A percentile compares a stretch with the other conserved stretches of the same genome.
Evolutionary conservation across 2,329 filamentous ascomycete species (phyloP).

Genomic region (Xylaria sp.): DNA sequence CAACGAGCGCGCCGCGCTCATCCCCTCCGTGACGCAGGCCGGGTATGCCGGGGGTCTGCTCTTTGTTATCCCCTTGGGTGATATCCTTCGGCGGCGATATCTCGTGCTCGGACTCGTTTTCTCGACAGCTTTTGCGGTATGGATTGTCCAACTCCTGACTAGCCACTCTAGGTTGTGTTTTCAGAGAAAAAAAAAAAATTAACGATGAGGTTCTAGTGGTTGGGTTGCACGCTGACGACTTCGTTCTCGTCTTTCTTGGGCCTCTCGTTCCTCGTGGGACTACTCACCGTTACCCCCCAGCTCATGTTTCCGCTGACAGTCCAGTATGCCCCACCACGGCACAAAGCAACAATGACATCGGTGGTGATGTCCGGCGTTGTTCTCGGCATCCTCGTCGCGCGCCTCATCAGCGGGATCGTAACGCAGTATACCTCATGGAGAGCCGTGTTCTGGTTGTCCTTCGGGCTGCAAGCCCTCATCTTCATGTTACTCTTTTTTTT

Average conservation of each 20-base stretch:
- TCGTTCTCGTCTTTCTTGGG: conserved; percentile 69
- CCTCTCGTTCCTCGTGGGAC: conserved; percentile 74
- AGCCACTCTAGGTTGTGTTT: no score
- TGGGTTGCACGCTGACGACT: conserved; percentile 72
- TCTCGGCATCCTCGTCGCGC: conserved; percentile 76
- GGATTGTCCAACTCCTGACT: not conserved
- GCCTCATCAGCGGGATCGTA: conserved; percentile 76
- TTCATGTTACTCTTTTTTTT: conserved; percentile 69
- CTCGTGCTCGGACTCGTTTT: conserved; percentile 72
- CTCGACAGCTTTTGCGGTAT: conserved; percentile 67
- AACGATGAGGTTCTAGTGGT: conserved; percentile 52
- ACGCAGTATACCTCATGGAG: conserved; percentile 78
- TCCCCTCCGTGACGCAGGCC: conserved; percentile 79
- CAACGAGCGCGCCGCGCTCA: conserved; percentile 68
- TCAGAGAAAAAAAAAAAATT: no score
- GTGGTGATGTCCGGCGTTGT: conserved; percentile 78
- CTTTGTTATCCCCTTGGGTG: conserved; percentile 77
- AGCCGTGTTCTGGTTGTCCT: conserved; percentile 77
- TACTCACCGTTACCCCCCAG: conserved; percentile 81
- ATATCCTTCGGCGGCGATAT: conserved; percentile 68
- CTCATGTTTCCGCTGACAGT: conserved; percentile 82
- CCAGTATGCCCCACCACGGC: conserved; percentile 73
- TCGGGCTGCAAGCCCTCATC: conserved; percentile 73
- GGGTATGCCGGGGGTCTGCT: conserved; percentile 78
- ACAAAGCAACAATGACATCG: conserved; percentile 72